Base-by-base conservation (phyloP, 352 stramenopile genomes). In the Globisporangium acanthophoron region DNA sequence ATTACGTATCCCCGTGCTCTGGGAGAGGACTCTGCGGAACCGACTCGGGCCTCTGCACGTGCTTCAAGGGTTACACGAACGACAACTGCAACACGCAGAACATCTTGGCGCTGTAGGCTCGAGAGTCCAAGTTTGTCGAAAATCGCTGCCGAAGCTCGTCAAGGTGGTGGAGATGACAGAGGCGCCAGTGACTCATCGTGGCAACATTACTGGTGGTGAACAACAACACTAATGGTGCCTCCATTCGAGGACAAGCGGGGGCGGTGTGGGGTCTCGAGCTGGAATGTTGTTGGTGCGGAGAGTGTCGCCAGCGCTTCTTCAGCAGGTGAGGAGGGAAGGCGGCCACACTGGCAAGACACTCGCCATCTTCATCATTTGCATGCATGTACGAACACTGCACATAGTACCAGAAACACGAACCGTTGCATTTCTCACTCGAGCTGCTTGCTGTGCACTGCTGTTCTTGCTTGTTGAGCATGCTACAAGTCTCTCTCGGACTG, bases 21-120 rank as follows among this genome's bases (percentile, higher is more conserved):
- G 81, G 85, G 0, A 80, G 88, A 44, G 87, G 85, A 2, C 62
- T 94, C 24, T 96, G 88, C 59, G 47, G 49, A 5, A 74, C 58
- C 24, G 74, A 85, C 11, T 85, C 70, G 41, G 87, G 88, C 1
- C 52, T 94, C 59, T 96, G 88, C 70, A 62, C 67, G 16, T 96
- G 88, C 69, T 96, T 95, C 73, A 90, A 87, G 63, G 88, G 88
- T 56, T 96, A 96, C 81, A 92, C 85, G 11, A 87, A 89, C 66
- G 82, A 91, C 70, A 89, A 90, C 37, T 92, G 82, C 64, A 73
- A 92, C 66, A 85, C 73, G n/a, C 82, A 92, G 64, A 92, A 88
- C 71, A 86, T 89, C 55, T 55, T 92, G 41, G 82, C 82, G 40
- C 61, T 92, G 37, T 90, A 87, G 62, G 13, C 11, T 44, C 3